Percentiles rank a stretch among this genome's conserved stretches.
Evolutionary conservation across 257 asterid genomes (phyloP).

Genomic region (Primulina huaijiensis): DNA sequence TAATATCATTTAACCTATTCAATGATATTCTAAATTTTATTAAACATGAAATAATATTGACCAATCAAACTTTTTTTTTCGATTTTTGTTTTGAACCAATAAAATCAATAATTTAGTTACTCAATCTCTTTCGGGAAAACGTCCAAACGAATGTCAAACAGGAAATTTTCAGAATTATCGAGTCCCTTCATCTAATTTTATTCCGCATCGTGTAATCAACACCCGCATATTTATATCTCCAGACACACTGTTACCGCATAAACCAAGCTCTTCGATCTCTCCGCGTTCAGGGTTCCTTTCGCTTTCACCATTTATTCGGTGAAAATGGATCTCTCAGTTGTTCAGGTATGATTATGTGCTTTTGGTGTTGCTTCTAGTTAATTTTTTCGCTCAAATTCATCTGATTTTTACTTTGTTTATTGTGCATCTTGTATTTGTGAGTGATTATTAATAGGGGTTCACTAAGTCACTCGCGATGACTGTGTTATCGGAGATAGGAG

Average conservation of each 20-base stretch:
- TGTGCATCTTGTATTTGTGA: neutral
- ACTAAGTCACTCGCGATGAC: conserved; percentile 83
- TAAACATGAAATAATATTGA: no score
- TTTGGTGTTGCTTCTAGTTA: neutral
- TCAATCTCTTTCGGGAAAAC: neutral
- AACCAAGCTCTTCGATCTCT: neutral
- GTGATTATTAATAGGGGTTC: conserved; percentile 45
- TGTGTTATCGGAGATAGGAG: conserved; percentile 75
- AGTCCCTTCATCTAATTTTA: no score
- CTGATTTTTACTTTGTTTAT: conserved; percentile 4
- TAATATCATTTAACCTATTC: no score
- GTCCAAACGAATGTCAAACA: neutral
- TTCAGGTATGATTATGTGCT: conserved; percentile 28
- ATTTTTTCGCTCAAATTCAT: neutral
- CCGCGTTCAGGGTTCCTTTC: neutral
- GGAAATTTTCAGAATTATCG: no score
- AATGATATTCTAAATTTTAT: no score
- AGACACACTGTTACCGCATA: neutral
- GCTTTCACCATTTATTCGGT: neutral
- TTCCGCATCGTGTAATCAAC: neutral
- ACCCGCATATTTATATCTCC: neutral
- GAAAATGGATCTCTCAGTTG: conserved; percentile 34
- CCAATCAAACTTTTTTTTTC: no score
- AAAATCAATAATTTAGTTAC: no score
- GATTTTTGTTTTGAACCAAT: no score